These are phyloP conservation scores for Diaporthe sp. DNA, from an alignment of 2,329 filamentous ascomycete species.

Conservation along the genomic window DNA sequence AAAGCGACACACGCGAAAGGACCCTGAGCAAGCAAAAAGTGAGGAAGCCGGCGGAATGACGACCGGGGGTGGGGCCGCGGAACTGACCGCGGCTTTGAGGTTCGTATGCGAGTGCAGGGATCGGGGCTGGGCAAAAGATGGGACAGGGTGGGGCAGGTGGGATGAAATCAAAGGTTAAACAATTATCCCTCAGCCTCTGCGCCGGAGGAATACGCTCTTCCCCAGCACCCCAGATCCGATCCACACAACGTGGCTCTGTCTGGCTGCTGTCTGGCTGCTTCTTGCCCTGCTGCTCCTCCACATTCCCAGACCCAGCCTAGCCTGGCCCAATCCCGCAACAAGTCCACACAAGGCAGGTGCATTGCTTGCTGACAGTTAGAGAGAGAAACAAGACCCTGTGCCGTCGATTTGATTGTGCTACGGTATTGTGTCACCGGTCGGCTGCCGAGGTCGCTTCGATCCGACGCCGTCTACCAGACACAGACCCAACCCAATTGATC, in stretches of 20 bases:
- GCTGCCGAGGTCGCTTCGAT: conserved; percentile 20
- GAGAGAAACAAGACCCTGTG: background rate
- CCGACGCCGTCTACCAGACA: background rate
- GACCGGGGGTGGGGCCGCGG: conserved; percentile 21
- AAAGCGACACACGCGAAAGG: background rate
- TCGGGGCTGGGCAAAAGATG: too few relatives aligned
- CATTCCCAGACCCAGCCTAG: background rate
- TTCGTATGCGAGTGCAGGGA: conserved; percentile 2
- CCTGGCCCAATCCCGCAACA: background rate
- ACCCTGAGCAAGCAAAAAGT: background rate
- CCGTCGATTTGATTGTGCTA: background rate
- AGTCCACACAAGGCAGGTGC: background rate
- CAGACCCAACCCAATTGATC: conserved; percentile 6
- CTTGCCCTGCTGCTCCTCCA: background rate
- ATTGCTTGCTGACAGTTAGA: background rate
- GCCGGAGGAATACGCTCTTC: background rate
- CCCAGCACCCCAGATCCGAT: conserved; percentile 30
- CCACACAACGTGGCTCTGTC: background rate
- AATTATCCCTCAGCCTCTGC: background rate
- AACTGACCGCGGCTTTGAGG: conserved; percentile 10
- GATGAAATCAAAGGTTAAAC: background rate
- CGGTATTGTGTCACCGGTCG: conserved; percentile 17
- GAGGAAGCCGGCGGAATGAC: conserved; percentile 14
- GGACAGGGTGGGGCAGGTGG: background rate
- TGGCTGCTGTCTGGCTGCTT: background rate